These are phyloP conservation scores for Populus pruinosa DNA, from an alignment of 345 rosid species.

Conservation along the genomic window DNA sequence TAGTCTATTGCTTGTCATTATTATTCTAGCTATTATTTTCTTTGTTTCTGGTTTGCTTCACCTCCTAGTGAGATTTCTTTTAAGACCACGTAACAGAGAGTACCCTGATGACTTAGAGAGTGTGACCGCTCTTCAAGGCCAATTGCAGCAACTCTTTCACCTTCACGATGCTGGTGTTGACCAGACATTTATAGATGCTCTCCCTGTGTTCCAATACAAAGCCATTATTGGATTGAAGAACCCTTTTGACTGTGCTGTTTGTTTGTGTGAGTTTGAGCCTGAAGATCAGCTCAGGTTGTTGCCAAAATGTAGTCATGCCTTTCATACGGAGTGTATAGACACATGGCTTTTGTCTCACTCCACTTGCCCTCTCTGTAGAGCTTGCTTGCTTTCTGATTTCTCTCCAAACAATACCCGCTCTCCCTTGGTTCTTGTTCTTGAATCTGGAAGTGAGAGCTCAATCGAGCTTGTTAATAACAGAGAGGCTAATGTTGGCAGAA, in stretches of 20 bases:
- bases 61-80: constrained; percentile 70
- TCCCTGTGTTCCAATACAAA: constrained; percentile 83
- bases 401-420: constrained; percentile 43
- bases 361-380: constrained; percentile 95
- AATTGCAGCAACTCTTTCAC: constrained; percentile 88
- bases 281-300: constrained; percentile 90
- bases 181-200: constrained; percentile 91
- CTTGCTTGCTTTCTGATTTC: constrained; percentile 65
- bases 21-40: constrained; percentile 85
- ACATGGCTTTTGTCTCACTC: constrained; percentile 99
- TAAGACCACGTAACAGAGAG: constrained; percentile 57
- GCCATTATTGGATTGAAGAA: constrained; percentile 70
- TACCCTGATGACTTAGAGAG: constrained; percentile 55
- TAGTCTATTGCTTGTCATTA: constrained; percentile 65
- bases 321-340: constrained; percentile 96
- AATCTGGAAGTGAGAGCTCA: constrained; percentile 85
- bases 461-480: constrained; percentile 58
- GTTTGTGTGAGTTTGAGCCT: constrained; percentile 85
- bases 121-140: constrained; percentile 92
- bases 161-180: constrained; percentile 96
- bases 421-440: constrained; percentile 75
- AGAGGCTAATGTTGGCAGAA: constrained; percentile 37
- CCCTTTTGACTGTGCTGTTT: constrained; percentile 97
- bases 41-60: constrained; percentile 88
- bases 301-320: constrained; percentile 98